These are phyloP conservation scores for Hypericum androsaemum DNA, from an alignment of 345 rosid genomes.

Conservation along the genomic window DNA sequence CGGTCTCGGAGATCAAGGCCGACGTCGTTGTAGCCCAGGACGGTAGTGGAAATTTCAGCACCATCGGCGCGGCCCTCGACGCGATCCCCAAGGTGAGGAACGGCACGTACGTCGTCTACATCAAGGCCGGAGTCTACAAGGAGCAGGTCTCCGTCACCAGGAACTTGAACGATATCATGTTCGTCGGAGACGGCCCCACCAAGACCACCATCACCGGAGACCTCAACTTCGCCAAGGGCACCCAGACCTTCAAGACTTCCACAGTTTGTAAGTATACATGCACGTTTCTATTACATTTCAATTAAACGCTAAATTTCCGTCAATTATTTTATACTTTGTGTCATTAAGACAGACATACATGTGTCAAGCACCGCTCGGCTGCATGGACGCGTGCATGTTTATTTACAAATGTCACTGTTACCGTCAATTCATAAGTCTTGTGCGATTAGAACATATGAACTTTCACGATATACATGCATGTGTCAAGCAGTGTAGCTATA, in stretches of 20 bases:
- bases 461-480: too few species aligned
- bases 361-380: too few species aligned
- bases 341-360: too few species aligned
- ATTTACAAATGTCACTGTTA: too few species aligned
- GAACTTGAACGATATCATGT: conserved; percentile 27
- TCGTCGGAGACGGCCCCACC: conserved; percentile 65
- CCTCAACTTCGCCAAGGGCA: conserved; percentile 34
- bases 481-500: too few species aligned
- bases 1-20: conserved; percentile 23
- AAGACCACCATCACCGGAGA: conserved; percentile 58
- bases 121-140: conserved; percentile 59
- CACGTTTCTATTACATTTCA: too few species aligned
- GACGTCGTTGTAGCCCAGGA: conserved; percentile 56
- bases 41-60: conserved; percentile 56
- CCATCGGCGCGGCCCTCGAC: conserved; percentile 44
- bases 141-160: conserved; percentile 37
- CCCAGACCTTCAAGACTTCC: conserved; percentile 40
- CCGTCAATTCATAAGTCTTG: too few species aligned
- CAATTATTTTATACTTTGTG: too few species aligned
- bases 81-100: conserved; percentile 29
- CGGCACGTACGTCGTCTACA: conserved; percentile 40
- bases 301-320: too few species aligned
- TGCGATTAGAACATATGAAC: too few species aligned
- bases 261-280: conserved; percentile 38
- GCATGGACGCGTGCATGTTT: too few species aligned